phyloP scores from a whole-genome alignment of 73 alveolate species.

The Durusdinium trenchii region DNA sequence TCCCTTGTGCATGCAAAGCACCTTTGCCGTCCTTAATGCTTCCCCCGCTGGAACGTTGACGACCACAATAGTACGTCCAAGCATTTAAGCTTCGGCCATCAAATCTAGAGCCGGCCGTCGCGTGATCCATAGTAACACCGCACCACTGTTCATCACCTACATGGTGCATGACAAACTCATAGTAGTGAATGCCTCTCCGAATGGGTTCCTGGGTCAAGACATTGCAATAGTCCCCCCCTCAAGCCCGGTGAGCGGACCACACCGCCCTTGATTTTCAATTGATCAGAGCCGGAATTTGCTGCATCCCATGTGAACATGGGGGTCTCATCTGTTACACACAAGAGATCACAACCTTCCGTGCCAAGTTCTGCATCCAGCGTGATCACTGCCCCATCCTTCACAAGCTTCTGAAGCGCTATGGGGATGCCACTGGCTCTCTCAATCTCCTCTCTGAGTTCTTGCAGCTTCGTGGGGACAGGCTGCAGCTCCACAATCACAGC shows the following conservation, averaged over 20 bases:
- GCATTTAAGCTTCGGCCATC: constrained; percentile 18
- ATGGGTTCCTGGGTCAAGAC: constrained; percentile 73
- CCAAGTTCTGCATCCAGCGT: neutral
- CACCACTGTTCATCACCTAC: constrained; percentile 93
- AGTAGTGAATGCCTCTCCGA: constrained; percentile 82
- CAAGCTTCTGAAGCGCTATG: constrained; percentile 57
- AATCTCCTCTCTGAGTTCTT: neutral
- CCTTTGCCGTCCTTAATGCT: constrained; percentile 39
- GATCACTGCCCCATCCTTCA: constrained; percentile 28
- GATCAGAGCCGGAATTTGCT: neutral
- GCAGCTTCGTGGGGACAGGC: neutral
- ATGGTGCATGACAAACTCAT: constrained; percentile 76
- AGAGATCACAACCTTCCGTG: constrained; percentile 13
- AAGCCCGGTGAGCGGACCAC: neutral
- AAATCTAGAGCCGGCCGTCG: neutral
- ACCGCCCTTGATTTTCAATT: neutral
- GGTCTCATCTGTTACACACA: constrained; percentile 73
- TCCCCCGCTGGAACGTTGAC: neutral
- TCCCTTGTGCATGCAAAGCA: constrained; percentile 58
- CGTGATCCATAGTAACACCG: constrained; percentile 68
- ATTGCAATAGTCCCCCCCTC: constrained; percentile 11
- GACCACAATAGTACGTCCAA: constrained; percentile 77
- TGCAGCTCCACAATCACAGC: constrained; percentile 1
- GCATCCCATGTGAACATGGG: constrained; percentile 74
- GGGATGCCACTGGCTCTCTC: constrained; percentile 54